Evolutionary conservation across 1,284 basidiomycete genomes (phyloP), one percentile per base, ranked within the genome.

Genomic region (Heterobasidion parviporum): DNA sequence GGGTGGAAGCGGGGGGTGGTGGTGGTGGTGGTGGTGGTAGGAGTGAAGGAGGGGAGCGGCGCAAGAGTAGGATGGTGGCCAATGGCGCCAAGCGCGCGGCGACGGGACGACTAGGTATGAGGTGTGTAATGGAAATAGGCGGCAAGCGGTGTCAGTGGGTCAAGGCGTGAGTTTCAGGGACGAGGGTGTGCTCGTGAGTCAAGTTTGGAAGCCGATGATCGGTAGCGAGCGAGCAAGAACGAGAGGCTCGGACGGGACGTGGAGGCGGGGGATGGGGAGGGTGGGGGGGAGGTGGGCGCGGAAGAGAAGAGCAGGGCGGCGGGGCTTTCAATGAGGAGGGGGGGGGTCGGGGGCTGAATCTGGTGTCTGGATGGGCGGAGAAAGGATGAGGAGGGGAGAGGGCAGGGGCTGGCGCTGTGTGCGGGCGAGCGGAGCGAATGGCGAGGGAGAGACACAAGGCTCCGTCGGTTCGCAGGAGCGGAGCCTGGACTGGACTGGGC

Each of bases 1-100:
- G 60, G 53, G 54, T 61, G 60, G 54, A 50, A 32, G 26, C 26
- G 26, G 26, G 35, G 41, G 46, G 33, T 26, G 43, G 26, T 26
- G 26, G 26, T 26, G 26, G 26, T 26, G 26, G 26, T 26, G 26
- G 26, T 26, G 26, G 26, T 41, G 38, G 12, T n/a, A 41, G 12
- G n/a, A 41, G 38, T 12, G 50, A 45, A 38, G 43, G 34, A 41
- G 58, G 50, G 56, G 52, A 52, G 36, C 47, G 34, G 43, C 8
- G 47, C 38, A 41, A 41, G 38, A 41, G 38, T 41, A 41, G 38
- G 38, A 41, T 10, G n/a, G 38, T 12, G 38, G n/a, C 12, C 10
- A n/a, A 41, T 41, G n/a, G 38, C 10, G 38, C 38, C 38, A n/a
- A 41, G 38, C 38, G 10, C 12, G 38, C 38, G 38, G 38, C 38